Evolutionary conservation across 306 rosid species (phyloP).

Genomic region (Oemleria cerasiformis): DNA sequence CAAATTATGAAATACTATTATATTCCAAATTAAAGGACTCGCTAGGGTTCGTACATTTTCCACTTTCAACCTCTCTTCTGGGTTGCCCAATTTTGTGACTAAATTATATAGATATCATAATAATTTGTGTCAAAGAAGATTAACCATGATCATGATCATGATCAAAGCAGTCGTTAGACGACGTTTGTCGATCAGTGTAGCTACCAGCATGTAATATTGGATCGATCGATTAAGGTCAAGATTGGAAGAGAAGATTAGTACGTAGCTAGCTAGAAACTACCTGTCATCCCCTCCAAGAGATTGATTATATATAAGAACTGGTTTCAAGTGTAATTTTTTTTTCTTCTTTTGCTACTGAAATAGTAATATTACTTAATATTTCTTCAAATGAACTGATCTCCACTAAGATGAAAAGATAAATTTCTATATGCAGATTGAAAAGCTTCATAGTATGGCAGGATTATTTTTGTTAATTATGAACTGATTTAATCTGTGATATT

Average conservation of each 20-base stretch:
- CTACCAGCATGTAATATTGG: constrained; percentile 11
- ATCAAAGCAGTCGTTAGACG: constrained; percentile 29
- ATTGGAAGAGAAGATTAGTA: constrained; percentile 6
- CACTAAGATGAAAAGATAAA: background rate
- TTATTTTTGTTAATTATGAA: background rate
- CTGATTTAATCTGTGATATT: background rate
- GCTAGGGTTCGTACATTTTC: background rate
- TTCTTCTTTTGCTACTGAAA: no score
- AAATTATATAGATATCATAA: no score
- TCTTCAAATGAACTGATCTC: constrained; percentile 2
- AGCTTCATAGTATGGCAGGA: no score
- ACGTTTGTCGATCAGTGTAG: constrained; percentile 13
- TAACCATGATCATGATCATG: background rate
- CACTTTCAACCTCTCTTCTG: background rate
- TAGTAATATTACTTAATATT: background rate
- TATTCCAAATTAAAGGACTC: background rate
- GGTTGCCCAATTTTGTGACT: constrained; percentile 10
- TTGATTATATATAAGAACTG: background rate
- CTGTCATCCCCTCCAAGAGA: constrained; percentile 17
- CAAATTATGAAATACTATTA: constrained; percentile 8
- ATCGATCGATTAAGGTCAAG: background rate
- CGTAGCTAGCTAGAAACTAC: no score
- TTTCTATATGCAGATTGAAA: no score
- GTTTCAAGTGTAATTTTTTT: background rate
- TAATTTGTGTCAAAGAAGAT: constrained; percentile 18